phyloP scores from a whole-genome alignment of 2,329 filamentous ascomycete species.

The Fusarium floridanum region DNA sequence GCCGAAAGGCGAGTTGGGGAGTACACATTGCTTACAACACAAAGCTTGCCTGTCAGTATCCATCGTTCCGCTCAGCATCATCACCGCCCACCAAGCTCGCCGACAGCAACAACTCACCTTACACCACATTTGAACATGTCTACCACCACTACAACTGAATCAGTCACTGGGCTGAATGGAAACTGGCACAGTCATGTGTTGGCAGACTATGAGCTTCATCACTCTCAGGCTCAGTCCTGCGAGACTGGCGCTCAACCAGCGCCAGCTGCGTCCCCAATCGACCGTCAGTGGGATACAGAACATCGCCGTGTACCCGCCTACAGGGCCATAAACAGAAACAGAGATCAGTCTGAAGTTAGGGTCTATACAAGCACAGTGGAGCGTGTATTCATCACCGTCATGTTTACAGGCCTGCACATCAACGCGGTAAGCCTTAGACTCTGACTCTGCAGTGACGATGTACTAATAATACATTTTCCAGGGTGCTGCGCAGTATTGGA shows the following conservation, averaged over 20 bases:
- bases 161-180: conserved; percentile 6
- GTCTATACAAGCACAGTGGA: conserved; percentile 21
- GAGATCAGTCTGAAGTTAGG: conserved; percentile 15
- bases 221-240: conserved; percentile 3
- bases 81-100: not conserved
- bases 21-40: not conserved
- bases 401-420: conserved; percentile 22
- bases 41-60: not conserved
- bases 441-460: fast-evolving
- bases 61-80: not conserved
- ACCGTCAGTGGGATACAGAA: conserved; percentile 17
- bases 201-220: conserved; percentile 33
- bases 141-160: conserved; percentile 18
- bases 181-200: conserved; percentile 16
- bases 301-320: conserved; percentile 31
- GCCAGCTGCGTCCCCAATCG: not conserved
- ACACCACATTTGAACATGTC: conserved; percentile 9
- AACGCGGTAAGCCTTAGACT: conserved; percentile 18
- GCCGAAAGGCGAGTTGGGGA: not conserved
- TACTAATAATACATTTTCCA: not conserved
- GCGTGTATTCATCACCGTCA: conserved; percentile 18
- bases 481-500: conserved; percentile 30
- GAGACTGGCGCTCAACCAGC: not conserved
- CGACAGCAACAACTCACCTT: not conserved
- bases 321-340: conserved; percentile 11